These are phyloP conservation scores for Aspergillus thermomutatus DNA, from an alignment of 2,329 filamentous ascomycete genomes.

Conservation along the genomic window DNA sequence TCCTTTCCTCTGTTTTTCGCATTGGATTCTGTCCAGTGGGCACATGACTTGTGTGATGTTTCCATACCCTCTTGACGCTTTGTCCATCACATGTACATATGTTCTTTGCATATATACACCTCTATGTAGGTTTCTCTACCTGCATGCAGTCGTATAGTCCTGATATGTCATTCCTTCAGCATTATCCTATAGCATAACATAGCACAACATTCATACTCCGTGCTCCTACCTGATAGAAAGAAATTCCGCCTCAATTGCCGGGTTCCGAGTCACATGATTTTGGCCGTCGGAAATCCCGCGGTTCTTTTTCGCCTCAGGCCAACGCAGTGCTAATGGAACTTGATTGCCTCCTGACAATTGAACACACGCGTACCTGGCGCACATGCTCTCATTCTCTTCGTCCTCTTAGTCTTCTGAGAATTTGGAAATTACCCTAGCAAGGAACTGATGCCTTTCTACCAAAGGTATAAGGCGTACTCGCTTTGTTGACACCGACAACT, in stretches of 20 bases:
- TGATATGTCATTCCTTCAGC: background rate
- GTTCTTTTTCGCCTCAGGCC: constrained; percentile 19
- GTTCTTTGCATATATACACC: constrained; percentile 26
- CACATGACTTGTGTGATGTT: constrained; percentile 13
- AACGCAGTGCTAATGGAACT: background rate
- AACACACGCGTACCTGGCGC: background rate
- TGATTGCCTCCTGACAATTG: background rate
- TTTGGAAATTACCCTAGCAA: background rate
- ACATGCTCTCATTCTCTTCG: background rate
- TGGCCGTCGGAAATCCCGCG: constrained; percentile 7
- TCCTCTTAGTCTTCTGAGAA: background rate
- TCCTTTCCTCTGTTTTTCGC: background rate
- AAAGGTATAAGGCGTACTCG: background rate
- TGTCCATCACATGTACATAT: constrained; percentile 32
- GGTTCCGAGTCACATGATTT: constrained; percentile 23
- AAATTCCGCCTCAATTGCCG: constrained; percentile 2
- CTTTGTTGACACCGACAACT: background rate
- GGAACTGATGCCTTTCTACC: background rate
- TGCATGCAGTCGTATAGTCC: background rate
- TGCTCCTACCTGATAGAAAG: background rate
- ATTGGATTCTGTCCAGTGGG: constrained; percentile 10
- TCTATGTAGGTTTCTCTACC: constrained; percentile 6
- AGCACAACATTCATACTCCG: background rate
- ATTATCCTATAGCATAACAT: background rate
- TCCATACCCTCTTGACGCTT: constrained; percentile 19